A percentile compares a stretch with the other conserved stretches of the same genome.
Conservation (phyloP, 192 early-diverging fungal genomes). For the Haplosporangium gracile region DNA sequence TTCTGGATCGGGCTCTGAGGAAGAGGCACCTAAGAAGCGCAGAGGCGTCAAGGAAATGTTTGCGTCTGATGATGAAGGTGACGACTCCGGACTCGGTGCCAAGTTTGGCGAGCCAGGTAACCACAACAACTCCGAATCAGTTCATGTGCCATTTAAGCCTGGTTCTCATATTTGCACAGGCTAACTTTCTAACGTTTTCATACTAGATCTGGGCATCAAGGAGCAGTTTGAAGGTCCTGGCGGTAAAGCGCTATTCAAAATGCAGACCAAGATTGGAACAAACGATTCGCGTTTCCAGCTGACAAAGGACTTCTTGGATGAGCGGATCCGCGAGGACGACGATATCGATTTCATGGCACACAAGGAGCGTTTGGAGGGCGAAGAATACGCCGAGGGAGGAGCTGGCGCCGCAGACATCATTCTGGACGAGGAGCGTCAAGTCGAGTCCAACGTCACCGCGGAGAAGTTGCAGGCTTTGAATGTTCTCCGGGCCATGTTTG, state of each 20-base stretch:
- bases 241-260: slow-evolving; percentile 59
- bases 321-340: slow-evolving; percentile 42
- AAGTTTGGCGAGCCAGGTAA: slow-evolving; percentile 32
- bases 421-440: slow-evolving; percentile 58
- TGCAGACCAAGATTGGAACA: slow-evolving; percentile 62
- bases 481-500: slow-evolving; percentile 67
- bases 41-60: slow-evolving; percentile 64
- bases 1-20: slow-evolving; percentile 35
- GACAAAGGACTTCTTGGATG: slow-evolving; percentile 65
- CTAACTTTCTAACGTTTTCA: background rate
- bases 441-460: slow-evolving; percentile 43
- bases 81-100: slow-evolving; percentile 12
- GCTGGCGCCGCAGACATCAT: slow-evolving; percentile 16
- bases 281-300: slow-evolving; percentile 67
- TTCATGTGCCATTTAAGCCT: background rate
- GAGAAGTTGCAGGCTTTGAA: slow-evolving; percentile 65
- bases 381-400: slow-evolving; percentile 14
- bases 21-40: slow-evolving; percentile 20
- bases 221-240: slow-evolving; percentile 66
- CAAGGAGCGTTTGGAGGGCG: slow-evolving; percentile 35
- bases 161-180: background rate
- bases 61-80: slow-evolving; percentile 61
- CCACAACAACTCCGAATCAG: background rate
- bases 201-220: slow-evolving; percentile 58
- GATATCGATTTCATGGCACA: slow-evolving; percentile 46